Evolutionary conservation across 768 basidiomycete genomes (phyloP).

Genomic region (Lactarius sanguifluus): DNA sequence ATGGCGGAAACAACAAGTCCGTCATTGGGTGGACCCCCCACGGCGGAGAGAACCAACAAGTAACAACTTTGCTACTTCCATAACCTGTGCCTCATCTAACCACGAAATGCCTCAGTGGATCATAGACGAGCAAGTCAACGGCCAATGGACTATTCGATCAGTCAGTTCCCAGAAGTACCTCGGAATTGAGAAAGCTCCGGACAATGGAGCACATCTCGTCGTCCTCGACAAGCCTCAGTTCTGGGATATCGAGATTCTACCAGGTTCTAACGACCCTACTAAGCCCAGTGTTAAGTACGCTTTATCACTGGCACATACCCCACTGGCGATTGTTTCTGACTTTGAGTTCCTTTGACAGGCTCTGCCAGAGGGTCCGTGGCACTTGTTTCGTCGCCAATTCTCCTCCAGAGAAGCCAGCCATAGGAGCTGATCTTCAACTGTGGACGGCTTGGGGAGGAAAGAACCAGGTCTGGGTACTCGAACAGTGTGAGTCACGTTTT

Average conservation of each 20-base stretch:
- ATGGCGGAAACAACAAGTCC: neutral
- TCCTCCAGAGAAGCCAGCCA: neutral
- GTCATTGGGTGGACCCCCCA: neutral
- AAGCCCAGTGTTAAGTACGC: neutral
- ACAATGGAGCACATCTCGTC: neutral
- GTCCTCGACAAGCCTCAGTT: neutral
- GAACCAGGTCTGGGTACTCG: slow-evolving; percentile 4
- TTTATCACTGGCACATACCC: neutral
- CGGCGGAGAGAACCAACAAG: neutral
- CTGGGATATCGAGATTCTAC: neutral
- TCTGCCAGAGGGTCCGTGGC: neutral
- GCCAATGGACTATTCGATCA: neutral
- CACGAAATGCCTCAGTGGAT: neutral
- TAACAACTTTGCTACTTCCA: neutral
- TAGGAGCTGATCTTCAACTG: neutral
- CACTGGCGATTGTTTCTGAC: neutral
- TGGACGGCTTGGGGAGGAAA: neutral
- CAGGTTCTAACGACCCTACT: neutral
- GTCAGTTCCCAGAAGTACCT: neutral
- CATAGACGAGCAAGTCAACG: neutral
- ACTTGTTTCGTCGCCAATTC: neutral
- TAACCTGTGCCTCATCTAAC: neutral
- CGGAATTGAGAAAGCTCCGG: neutral
- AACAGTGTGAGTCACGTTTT: neutral
- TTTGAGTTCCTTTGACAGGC: neutral